Conservation (phyloP, 495 filamentous ascomycete species). For the Trichoderma gamsii region DNA sequence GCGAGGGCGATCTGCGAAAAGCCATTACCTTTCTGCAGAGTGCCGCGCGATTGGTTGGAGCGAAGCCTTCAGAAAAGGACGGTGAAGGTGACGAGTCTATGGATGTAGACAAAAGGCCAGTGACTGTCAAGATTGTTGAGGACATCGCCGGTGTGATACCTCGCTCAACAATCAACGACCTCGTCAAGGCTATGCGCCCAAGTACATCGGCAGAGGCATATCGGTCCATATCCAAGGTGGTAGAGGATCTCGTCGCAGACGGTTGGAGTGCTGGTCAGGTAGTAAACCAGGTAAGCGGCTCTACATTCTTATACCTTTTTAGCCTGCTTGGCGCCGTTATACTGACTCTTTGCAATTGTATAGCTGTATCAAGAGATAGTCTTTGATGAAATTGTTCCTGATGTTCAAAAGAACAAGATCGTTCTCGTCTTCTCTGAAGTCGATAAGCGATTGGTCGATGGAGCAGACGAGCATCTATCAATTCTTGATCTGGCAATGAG, state of each 20-base stretch:
- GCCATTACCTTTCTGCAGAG: conserved; percentile 95
- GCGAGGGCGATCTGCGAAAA: conserved; percentile 89
- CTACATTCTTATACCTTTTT: neutral
- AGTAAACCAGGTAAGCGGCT: conserved; percentile 58
- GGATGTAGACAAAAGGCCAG: conserved; percentile 50
- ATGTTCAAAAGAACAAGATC: conserved; percentile 86
- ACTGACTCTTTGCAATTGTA: conserved; percentile 17
- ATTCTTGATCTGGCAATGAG: conserved; percentile 78
- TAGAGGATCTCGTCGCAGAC: conserved; percentile 89
- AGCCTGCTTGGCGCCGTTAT: neutral
- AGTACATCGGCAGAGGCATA: conserved; percentile 59
- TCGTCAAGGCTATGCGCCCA: conserved; percentile 75
- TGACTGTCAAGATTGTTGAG: conserved; percentile 76
- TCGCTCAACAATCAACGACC: conserved; percentile 56
- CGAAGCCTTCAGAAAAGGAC: conserved; percentile 37
- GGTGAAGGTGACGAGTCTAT: conserved; percentile 42
- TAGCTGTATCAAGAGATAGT: conserved; percentile 80
- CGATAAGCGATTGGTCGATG: conserved; percentile 93
- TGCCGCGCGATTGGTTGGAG: conserved; percentile 73
- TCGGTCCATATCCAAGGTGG: conserved; percentile 64
- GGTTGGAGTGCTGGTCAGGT: conserved; percentile 97
- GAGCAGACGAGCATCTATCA: conserved; percentile 90
- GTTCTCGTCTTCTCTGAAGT: conserved; percentile 83
- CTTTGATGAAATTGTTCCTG: conserved; percentile 74
- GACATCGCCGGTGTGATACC: conserved; percentile 97